Evolutionary conservation across 768 basidiomycete genomes (phyloP).

Genomic region (Lentinus tigrinus): DNA sequence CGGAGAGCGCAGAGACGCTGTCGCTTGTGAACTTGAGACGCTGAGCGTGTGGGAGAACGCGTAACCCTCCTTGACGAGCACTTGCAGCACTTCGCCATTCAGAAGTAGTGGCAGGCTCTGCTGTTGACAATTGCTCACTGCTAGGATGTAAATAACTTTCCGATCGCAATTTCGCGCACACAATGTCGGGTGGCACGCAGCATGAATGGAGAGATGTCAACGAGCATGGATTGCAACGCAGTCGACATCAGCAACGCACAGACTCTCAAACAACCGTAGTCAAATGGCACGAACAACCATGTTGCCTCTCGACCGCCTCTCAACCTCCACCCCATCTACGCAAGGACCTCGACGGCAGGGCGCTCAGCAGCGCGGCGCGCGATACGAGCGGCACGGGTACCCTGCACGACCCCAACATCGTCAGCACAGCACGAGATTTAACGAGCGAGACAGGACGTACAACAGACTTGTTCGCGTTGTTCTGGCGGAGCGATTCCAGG

Average conservation of each 20-base stretch:
- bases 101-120: too few species aligned
- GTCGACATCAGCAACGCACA: neutral
- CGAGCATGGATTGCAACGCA: neutral
- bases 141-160: too few species aligned
- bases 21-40: too few species aligned
- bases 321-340: neutral
- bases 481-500: conserved; percentile 3
- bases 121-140: too few species aligned
- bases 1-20: too few species aligned
- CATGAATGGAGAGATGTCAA: too few species aligned
- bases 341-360: neutral
- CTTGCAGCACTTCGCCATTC: too few species aligned
- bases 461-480: conserved; percentile 16
- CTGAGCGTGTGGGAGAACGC: too few species aligned
- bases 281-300: neutral
- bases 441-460: conserved; percentile 2
- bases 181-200: too few species aligned
- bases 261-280: neutral
- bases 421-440: neutral
- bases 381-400: conserved; percentile 11
- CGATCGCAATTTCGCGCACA: too few species aligned
- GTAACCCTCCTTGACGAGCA: too few species aligned
- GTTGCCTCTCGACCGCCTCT: neutral
- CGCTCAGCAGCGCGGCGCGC: conserved; percentile 10
- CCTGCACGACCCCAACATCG: neutral